Conservation (phyloP, 176 grass and related monocot genomes). For the Thalia dealbata region DNA sequence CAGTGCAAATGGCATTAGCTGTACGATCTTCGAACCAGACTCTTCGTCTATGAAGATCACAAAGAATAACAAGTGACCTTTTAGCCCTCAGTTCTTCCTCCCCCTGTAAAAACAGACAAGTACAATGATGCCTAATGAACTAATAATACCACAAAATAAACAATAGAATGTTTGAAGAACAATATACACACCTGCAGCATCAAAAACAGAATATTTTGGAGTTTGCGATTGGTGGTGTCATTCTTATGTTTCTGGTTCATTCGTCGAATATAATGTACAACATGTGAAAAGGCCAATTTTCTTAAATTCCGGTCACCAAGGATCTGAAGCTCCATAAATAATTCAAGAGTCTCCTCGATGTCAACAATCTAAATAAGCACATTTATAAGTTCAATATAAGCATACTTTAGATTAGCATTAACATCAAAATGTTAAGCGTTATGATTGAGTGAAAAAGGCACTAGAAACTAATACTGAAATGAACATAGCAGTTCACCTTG, state of each 20-base stretch:
- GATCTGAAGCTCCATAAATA: conserved; percentile 92
- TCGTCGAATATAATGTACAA: conserved; percentile 69
- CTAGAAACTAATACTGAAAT: neutral
- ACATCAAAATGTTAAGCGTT: neutral
- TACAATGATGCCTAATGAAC: neutral
- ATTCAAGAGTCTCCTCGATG: conserved; percentile 66
- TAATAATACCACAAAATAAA: neutral
- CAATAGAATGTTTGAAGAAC: neutral
- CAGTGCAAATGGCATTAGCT: conserved; percentile 79
- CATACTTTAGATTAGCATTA: neutral
- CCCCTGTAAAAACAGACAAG: conserved; percentile 27
- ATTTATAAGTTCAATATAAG: neutral
- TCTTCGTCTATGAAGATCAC: conserved; percentile 76
- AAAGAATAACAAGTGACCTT: conserved; percentile 73
- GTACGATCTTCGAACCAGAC: conserved; percentile 97
- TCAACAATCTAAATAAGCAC: conserved; percentile 49
- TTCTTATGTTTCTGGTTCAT: conserved; percentile 98
- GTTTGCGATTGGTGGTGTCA: conserved; percentile 58
- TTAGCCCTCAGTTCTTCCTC: conserved; percentile 85
- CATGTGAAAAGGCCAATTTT: conserved; percentile 86
- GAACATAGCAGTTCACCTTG: neutral
- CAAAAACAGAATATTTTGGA: conserved; percentile 68
- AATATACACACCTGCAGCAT: conserved; percentile 48
- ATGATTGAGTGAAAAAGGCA: neutral
- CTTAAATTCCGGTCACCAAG: conserved; percentile 67